Evolutionary conservation across 306 rosid genomes (phyloP).

Genomic region (Malus asiatica): DNA sequence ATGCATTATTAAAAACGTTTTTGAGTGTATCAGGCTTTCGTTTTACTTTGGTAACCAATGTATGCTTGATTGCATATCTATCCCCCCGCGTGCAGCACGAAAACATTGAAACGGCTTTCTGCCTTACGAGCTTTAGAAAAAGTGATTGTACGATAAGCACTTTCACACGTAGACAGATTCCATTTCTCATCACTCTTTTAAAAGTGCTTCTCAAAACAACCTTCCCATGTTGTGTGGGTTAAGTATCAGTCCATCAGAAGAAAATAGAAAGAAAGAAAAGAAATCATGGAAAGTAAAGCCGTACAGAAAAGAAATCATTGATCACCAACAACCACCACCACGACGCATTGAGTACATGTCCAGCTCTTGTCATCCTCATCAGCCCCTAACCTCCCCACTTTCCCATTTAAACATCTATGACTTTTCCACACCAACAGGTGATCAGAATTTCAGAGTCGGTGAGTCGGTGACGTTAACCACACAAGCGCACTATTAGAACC

Average conservation of each 20-base stretch:
- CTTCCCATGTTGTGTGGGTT: neutral
- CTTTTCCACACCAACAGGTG: neutral
- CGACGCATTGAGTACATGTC: too few species aligned
- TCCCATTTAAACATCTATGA: neutral
- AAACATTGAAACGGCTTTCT: neutral
- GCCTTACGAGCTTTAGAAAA: neutral
- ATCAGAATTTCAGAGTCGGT: neutral
- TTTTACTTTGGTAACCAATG: neutral
- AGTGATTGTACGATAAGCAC: neutral
- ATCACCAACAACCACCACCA: neutral
- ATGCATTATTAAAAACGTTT: neutral
- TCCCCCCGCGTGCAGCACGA: neutral
- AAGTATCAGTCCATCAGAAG: neutral
- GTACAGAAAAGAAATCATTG: neutral
- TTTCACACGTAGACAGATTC: neutral
- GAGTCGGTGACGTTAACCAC: too few species aligned
- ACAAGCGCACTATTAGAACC: too few species aligned
- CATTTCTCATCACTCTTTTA: neutral
- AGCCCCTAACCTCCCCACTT: neutral
- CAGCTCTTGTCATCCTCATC: too few species aligned
- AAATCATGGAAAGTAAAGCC: neutral
- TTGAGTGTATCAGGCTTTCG: neutral
- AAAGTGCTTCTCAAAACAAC: neutral
- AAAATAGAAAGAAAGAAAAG: too few species aligned
- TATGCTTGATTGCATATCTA: neutral